Evolutionary conservation across 2,329 filamentous ascomycete genomes (phyloP).

Genomic region (Alternaria triticina): DNA sequence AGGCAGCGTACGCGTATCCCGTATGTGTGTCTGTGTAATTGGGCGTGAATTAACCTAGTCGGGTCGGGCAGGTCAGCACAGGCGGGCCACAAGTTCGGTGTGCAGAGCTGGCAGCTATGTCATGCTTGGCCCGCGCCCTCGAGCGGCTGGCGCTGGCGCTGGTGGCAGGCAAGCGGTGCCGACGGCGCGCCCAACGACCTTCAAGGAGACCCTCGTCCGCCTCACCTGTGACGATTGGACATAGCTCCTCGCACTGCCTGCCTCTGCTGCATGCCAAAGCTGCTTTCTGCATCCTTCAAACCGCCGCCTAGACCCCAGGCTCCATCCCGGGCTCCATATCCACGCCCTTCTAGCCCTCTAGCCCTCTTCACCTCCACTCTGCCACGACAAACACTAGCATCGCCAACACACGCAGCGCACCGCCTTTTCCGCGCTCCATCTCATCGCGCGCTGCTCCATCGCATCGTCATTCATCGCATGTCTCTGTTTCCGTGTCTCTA

Average conservation of each 20-base stretch:
- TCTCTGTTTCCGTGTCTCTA: conserved; percentile 35
- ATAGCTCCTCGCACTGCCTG: conserved; percentile 8
- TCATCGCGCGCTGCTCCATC: conserved; percentile 9
- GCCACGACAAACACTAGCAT: conserved; percentile 15
- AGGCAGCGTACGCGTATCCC: conserved; percentile 15
- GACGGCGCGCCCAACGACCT: conserved; percentile 1
- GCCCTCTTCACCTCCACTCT: conserved; percentile 7
- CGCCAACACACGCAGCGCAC: conserved; percentile 13
- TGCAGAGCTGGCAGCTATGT: conserved; percentile 13
- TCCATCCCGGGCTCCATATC: not conserved
- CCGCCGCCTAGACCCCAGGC: conserved; percentile 5
- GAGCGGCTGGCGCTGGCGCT: not conserved
- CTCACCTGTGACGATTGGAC: conserved; percentile 12
- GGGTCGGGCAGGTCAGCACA: not conserved
- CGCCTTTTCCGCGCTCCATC: conserved; percentile 7
- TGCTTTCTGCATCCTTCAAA: conserved; percentile 1
- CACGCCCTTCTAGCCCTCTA: conserved; percentile 9
- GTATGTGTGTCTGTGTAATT: conserved; percentile 13
- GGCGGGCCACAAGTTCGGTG: conserved; percentile 7
- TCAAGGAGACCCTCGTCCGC: conserved; percentile 12
- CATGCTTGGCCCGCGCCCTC: conserved; percentile 12
- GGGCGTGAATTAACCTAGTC: conserved; percentile 5
- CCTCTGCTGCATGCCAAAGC: conserved; percentile 1
- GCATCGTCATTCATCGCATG: not conserved
- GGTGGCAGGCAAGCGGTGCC: conserved; percentile 2